phyloP scores from a whole-genome alignment of 306 rosid species.

The Rubus idaeus region DNA sequence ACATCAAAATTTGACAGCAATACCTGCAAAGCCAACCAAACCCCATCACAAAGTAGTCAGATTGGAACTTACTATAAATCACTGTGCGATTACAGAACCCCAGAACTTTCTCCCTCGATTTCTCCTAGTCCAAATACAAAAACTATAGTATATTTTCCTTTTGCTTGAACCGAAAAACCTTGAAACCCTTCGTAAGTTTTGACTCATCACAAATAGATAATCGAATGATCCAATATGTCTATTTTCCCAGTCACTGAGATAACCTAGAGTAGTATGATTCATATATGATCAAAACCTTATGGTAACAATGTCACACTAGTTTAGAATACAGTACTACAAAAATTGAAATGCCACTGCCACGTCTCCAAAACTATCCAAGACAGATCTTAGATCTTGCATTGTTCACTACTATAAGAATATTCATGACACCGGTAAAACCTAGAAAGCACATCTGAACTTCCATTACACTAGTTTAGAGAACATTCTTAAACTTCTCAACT shows the following conservation, averaged over 20 bases:
- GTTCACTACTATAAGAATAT: not conserved
- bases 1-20: not conserved
- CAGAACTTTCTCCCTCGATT: not conserved
- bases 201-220: not conserved
- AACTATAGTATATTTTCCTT: not conserved
- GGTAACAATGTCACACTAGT: not conserved
- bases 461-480: too few relatives aligned
- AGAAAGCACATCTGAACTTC: not conserved
- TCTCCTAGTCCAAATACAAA: not conserved
- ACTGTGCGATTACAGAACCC: not conserved
- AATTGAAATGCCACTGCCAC: not conserved
- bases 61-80: not conserved
- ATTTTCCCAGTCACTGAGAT: not conserved
- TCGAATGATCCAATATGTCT: not conserved
- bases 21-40: slow-evolving; percentile 11
- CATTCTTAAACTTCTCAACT: too few relatives aligned
- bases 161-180: not conserved
- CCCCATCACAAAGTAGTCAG: not conserved
- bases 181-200: not conserved
- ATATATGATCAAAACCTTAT: not conserved
- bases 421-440: not conserved
- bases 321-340: not conserved
- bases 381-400: not conserved
- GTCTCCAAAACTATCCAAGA: not conserved
- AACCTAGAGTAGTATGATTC: not conserved